These are phyloP conservation scores for Coemansia sp. DNA, from an alignment of 192 early-diverging fungal species.

Conservation along the genomic window DNA sequence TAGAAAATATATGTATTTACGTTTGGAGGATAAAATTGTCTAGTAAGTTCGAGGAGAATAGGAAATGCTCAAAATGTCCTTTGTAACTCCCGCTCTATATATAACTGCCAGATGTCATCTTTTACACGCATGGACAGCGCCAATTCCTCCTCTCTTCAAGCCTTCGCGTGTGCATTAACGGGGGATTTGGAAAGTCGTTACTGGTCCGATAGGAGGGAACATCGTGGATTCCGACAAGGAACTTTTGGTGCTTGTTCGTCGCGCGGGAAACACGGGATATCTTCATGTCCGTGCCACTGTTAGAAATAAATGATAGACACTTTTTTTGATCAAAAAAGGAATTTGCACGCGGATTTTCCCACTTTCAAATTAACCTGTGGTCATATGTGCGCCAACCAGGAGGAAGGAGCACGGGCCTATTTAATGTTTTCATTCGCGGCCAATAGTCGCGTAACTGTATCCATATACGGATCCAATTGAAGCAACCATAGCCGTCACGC, in stretches of 20 bases:
- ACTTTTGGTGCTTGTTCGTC: not conserved
- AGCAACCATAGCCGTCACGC: slow-evolving; percentile 19
- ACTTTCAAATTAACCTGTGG: not conserved
- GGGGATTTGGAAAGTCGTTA: not conserved
- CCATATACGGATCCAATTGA: slow-evolving; percentile 37
- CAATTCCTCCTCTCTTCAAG: no score
- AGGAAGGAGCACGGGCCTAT: not conserved
- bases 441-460: slow-evolving; percentile 28
- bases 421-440: slow-evolving; percentile 5
- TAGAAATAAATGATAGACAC: no score
- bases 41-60: no score
- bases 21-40: not conserved
- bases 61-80: no score
- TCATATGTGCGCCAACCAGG: not conserved
- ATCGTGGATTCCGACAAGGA: not conserved
- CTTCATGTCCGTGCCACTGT: not conserved
- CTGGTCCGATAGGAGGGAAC: not conserved
- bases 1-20: no score
- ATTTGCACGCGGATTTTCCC: no score
- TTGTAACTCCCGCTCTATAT: no score
- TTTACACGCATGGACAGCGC: no score
- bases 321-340: no score
- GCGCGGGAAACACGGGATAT: not conserved
- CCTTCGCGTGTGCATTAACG: no score
- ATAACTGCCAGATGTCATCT: no score